Conservation (phyloP, 2,329 filamentous ascomycete genomes). For the Pseudogymnoascus sp. region DNA sequence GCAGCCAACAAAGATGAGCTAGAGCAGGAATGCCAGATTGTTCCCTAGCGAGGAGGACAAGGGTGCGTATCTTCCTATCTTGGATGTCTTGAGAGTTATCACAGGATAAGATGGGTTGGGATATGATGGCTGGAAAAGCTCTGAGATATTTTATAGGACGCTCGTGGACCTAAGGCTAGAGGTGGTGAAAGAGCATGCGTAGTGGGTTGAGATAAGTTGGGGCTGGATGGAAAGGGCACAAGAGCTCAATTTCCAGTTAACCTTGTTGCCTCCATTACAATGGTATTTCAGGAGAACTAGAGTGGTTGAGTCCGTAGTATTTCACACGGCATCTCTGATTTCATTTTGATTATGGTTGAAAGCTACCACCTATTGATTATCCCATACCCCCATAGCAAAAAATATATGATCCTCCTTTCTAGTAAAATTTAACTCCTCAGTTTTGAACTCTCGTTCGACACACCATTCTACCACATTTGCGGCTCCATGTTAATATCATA, state of each 20-base stretch:
- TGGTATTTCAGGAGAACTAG: not conserved
- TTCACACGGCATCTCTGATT: not conserved
- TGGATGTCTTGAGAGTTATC: conserved; percentile 44
- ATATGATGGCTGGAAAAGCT: conserved; percentile 51
- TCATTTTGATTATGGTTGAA: not conserved
- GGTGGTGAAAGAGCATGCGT: conserved; percentile 44
- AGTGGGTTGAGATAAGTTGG: conserved; percentile 43
- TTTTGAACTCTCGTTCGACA: not conserved
- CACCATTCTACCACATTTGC: not conserved
- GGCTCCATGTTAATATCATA: not conserved
- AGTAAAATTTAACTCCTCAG: not conserved
- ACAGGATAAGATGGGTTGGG: conserved; percentile 42
- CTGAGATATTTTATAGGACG: conserved; percentile 50
- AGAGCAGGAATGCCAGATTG: conserved; percentile 69
- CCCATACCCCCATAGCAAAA: not conserved
- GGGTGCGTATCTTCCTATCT: conserved; percentile 52
- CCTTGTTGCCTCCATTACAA: not conserved
- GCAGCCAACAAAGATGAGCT: conserved; percentile 63
- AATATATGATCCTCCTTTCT: not conserved
- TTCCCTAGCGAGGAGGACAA: conserved; percentile 40
- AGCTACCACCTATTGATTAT: not conserved
- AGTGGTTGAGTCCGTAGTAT: not conserved
- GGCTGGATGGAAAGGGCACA: conserved; percentile 32
- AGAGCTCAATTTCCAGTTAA: not conserved
- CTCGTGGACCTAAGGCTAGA: conserved; percentile 36